Base-by-base conservation (phyloP, 192 early-diverging fungal species). In the Mortierella alpina region DNA sequence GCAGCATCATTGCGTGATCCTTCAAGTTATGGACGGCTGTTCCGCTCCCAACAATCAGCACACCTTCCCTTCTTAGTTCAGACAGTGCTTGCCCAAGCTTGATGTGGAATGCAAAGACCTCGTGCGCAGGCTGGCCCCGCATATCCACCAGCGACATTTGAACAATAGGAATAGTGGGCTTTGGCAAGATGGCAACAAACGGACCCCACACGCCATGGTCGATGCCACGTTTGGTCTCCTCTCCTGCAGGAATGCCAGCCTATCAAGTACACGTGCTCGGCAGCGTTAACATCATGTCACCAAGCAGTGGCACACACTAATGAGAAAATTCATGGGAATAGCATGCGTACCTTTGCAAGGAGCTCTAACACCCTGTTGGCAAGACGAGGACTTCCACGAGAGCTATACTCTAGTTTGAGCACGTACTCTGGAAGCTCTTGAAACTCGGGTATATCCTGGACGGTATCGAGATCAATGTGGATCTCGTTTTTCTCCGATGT, bases 121-220 rank as follows among this genome's bases (percentile, higher is more conserved):
- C 88, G 59, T 88, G 82, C 17, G 68, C 70, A 5, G 77, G 65
- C 14, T 68, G 64, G 17, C 23, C 47, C 7, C 77, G 64, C 64
- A 80, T 71, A 17, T 80, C 68, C 42, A 80, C 88, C 3, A 90
- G 78, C n/a, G 91, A 92, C 45, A 93, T 82, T 66, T 92, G 90
- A 13, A 91, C 75, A 61, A 93, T 87, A 0, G 92, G 92, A 62
- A 93, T 87, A 12, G 82, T 82, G 14, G 85, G 81, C 1, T 79
- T 83, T 51, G 86, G 73, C 12, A 91, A 83, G n/a, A 90, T 90
- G 17, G 89, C 82, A 47, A 92, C 87, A 31, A 92, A 64, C 6
- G 89, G 90, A 0, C 92, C 89, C 92, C 92, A 93, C 4, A 88
- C 87, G 22, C 92, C 92, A 61, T 93, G 92, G 57, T 93, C 92